Evolutionary conservation across 768 basidiomycete species (phyloP).

Genomic region (Lepiota venenata): DNA sequence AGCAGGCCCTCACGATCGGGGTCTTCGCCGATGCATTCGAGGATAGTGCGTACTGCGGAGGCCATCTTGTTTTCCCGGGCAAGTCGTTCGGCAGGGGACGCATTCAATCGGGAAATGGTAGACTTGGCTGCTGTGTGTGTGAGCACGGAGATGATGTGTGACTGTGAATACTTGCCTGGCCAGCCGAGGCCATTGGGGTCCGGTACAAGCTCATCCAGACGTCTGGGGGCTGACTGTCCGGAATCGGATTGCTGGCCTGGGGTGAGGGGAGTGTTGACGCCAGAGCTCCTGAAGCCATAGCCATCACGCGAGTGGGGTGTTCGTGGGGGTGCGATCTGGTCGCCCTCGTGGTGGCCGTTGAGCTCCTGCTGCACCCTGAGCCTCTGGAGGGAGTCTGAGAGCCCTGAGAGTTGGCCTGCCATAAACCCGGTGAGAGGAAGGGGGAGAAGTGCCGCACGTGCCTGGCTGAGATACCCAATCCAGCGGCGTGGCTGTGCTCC

Average conservation of each 20-base stretch:
- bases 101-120: conserved; percentile 79
- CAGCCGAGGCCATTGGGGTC: conserved; percentile 84
- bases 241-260: conserved; percentile 36
- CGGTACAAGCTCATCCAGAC: conserved; percentile 33
- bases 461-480: background rate
- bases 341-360: conserved; percentile 10
- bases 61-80: conserved; percentile 76
- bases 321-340: conserved; percentile 11
- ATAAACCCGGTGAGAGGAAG: background rate
- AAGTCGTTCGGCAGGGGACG: conserved; percentile 67
- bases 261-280: conserved; percentile 56
- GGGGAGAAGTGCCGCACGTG: conserved; percentile 1
- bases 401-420: conserved; percentile 18
- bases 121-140: conserved; percentile 67
- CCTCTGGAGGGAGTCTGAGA: conserved; percentile 44
- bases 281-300: conserved; percentile 80
- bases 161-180: conserved; percentile 61
- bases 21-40: conserved; percentile 98
- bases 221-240: conserved; percentile 19
- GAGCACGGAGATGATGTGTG: background rate
- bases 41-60: conserved; percentile 82
- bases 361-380: conserved; percentile 34
- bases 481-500: conserved; percentile 7
- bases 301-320: conserved; percentile 58
- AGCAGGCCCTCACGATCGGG: conserved; percentile 91